phyloP scores from a whole-genome alignment of 2,329 filamentous ascomycete genomes.

The Pseudogymnoascus verrucosus region DNA sequence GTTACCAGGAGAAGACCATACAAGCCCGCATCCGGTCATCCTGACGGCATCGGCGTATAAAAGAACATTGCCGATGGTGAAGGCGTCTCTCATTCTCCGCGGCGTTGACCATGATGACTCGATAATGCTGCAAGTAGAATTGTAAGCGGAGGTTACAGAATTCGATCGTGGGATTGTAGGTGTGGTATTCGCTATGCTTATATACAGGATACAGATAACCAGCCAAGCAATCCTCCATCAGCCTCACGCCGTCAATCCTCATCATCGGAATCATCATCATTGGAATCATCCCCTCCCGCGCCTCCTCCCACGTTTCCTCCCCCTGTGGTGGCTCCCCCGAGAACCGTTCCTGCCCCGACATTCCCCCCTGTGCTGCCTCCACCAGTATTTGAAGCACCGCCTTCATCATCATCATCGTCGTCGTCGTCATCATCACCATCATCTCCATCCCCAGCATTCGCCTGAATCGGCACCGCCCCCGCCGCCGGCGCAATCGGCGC shows the following conservation, averaged over 20 bases:
- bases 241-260: background rate
- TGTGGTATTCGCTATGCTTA: background rate
- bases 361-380: background rate
- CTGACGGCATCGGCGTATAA: too few relatives aligned
- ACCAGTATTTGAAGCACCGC: background rate
- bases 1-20: too few relatives aligned
- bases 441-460: background rate
- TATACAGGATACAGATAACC: background rate
- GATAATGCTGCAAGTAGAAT: background rate
- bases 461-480: conserved; percentile 1
- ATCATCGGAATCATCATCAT: background rate
- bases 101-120: too few relatives aligned
- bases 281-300: background rate
- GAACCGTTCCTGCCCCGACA: background rate
- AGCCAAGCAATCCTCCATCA: background rate
- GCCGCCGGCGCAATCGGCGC: background rate
- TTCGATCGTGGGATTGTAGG: background rate
- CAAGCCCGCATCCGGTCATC: too few relatives aligned
- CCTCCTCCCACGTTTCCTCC: background rate
- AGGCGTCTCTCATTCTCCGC: too few relatives aligned
- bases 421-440: background rate
- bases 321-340: background rate
- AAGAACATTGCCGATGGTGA: too few relatives aligned
- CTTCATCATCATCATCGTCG: background rate
- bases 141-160: background rate